These are phyloP conservation scores for Cercospora beticola DNA, from an alignment of 2,329 filamentous ascomycete genomes.

Conservation along the genomic window DNA sequence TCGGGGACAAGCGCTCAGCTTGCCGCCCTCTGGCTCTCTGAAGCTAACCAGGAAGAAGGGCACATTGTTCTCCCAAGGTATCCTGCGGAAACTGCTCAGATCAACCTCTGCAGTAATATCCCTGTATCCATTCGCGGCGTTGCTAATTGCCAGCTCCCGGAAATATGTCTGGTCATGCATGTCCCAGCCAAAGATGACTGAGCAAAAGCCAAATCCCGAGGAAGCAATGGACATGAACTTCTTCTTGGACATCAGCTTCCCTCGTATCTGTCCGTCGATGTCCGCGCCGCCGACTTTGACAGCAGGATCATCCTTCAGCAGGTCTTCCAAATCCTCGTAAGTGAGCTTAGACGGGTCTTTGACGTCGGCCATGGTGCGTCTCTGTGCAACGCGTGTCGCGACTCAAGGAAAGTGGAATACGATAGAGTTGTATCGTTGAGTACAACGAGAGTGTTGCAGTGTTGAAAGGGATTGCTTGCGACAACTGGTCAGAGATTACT, in stretches of 20 bases:
- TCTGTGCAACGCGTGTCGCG: not conserved
- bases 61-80: slow-evolving; percentile 86
- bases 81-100: slow-evolving; percentile 72
- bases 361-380: slow-evolving; percentile 35
- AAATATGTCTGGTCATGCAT: slow-evolving; percentile 94
- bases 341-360: slow-evolving; percentile 52
- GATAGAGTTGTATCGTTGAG: slow-evolving; percentile 23
- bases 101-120: slow-evolving; percentile 83
- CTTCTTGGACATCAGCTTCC: slow-evolving; percentile 87
- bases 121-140: slow-evolving; percentile 85
- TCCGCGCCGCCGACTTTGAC: slow-evolving; percentile 89
- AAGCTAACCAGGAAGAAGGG: slow-evolving; percentile 86
- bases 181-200: slow-evolving; percentile 93
- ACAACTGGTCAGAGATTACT: slow-evolving; percentile 1
- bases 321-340: slow-evolving; percentile 60
- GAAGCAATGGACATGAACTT: slow-evolving; percentile 85
- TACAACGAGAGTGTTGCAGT: slow-evolving; percentile 15
- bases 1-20: slow-evolving; percentile 75
- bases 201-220: slow-evolving; percentile 88
- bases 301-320: slow-evolving; percentile 70
- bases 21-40: slow-evolving; percentile 70
- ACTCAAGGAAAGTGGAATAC: not conserved
- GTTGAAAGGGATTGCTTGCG: slow-evolving; percentile 13
- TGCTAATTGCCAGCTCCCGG: slow-evolving; percentile 80
- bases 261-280: slow-evolving; percentile 81